Conservation (phyloP, 257 asterid genomes). For the Schizonepeta tenuifolia region DNA sequence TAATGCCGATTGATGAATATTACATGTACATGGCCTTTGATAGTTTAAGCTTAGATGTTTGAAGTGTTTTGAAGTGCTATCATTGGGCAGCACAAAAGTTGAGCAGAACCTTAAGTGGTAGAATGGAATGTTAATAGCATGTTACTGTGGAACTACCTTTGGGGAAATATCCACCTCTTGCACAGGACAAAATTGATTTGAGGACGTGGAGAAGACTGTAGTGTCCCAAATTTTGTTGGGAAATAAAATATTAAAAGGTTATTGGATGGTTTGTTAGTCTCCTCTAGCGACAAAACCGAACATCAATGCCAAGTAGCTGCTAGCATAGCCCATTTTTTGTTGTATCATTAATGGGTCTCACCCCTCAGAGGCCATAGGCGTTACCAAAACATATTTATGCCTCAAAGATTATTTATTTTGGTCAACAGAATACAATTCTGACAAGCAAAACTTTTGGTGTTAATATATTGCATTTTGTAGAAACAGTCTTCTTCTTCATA, state of each 20-base stretch:
- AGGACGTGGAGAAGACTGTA: too few relatives aligned
- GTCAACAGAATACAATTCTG: not conserved
- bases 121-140: too few relatives aligned
- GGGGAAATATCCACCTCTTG: too few relatives aligned
- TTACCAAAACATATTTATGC: not conserved
- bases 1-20: conserved; percentile 11
- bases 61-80: conserved; percentile 3
- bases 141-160: too few relatives aligned
- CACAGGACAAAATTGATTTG: too few relatives aligned
- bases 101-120: not conserved
- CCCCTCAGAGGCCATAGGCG: not conserved
- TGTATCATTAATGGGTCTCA: not conserved
- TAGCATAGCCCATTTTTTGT: not conserved
- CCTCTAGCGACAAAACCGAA: too few relatives aligned
- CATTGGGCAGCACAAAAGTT: conserved; percentile 2
- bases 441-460: not conserved
- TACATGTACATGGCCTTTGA: conserved; percentile 19
- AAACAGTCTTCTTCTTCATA: not conserved
- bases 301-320: not conserved
- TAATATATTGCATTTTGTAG: conserved; percentile 11
- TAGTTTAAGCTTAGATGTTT: not conserved
- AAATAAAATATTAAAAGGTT: too few relatives aligned
- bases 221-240: too few relatives aligned
- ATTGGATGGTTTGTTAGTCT: too few relatives aligned
- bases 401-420: not conserved